A percentile compares a stretch with the other conserved stretches of the same genome.
Conservation (phyloP, 805 yeast genomes). For the Cyberlindnera mrakii region DNA sequence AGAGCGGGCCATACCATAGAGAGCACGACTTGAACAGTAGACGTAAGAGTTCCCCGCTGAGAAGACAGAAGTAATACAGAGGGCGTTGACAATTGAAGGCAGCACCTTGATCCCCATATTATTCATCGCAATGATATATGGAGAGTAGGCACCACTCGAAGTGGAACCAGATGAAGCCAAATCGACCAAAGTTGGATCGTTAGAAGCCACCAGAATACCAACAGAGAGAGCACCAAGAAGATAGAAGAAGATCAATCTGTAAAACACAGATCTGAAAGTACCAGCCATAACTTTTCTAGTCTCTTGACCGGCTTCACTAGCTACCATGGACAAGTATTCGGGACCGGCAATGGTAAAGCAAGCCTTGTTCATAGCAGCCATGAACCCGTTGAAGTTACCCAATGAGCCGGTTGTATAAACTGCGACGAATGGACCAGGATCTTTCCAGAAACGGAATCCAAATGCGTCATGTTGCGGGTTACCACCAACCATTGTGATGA, state of each 20-base stretch:
- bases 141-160: constrained; percentile 45
- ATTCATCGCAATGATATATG: constrained; percentile 52
- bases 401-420: constrained; percentile 46
- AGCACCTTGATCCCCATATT: constrained; percentile 44
- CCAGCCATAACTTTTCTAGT: constrained; percentile 66
- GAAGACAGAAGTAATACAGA: constrained; percentile 47
- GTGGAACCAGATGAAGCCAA: constrained; percentile 61
- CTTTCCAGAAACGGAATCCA: constrained; percentile 50
- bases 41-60: constrained; percentile 51
- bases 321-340: constrained; percentile 75
- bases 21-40: constrained; percentile 52
- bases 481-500: constrained; percentile 79
- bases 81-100: constrained; percentile 44
- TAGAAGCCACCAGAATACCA: constrained; percentile 57
- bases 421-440: constrained; percentile 46
- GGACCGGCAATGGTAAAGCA: constrained; percentile 79
- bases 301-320: constrained; percentile 69
- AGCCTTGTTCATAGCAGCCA: constrained; percentile 64
- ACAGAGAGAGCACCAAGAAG: constrained; percentile 59
- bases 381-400: constrained; percentile 69
- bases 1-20: constrained; percentile 47
- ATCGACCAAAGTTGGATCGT: constrained; percentile 42
- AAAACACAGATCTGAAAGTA: constrained; percentile 68
- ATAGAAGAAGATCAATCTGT: constrained; percentile 54
- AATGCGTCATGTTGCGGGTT: constrained; percentile 61